These are phyloP conservation scores for Syzygium oleosum DNA, from an alignment of 345 rosid species.

Conservation along the genomic window DNA sequence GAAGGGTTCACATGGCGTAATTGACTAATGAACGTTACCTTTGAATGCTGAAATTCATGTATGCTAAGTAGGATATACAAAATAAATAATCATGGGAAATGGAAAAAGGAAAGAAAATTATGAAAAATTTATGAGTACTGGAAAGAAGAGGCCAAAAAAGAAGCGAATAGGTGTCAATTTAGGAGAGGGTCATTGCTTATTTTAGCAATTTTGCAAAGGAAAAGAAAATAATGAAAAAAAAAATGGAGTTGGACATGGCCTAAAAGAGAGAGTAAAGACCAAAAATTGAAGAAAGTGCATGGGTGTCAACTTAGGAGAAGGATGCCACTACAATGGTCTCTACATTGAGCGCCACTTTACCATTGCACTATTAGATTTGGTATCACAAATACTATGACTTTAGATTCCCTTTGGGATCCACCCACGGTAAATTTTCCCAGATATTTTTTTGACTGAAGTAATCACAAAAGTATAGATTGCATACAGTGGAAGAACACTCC, in stretches of 20 bases:
- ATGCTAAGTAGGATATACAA: not conserved
- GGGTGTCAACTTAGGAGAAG: not conserved
- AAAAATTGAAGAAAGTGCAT: not conserved
- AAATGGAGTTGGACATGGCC: not conserved
- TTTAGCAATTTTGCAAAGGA: not conserved
- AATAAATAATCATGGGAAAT: not conserved
- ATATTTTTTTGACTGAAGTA: too few species aligned
- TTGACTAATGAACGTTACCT: not conserved
- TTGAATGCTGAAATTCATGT: not conserved
- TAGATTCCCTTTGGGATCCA: too few species aligned
- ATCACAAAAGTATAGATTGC: not conserved
- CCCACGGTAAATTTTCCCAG: not conserved
- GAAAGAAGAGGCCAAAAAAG: not conserved
- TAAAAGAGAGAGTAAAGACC: not conserved
- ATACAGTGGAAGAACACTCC: not conserved
- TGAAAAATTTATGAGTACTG: rapidly evolving
- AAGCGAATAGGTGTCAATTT: not conserved
- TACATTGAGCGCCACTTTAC: too few species aligned
- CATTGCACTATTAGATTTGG: too few species aligned
- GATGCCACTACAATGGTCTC: too few species aligned
- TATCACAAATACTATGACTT: not conserved
- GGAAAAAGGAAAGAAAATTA: not conserved
- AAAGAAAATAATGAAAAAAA: too few species aligned
- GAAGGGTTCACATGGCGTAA: not conserved
- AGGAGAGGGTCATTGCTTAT: not conserved